Conservation (phyloP, 352 stramenopile genomes). For the Achlya hypogyna region DNA sequence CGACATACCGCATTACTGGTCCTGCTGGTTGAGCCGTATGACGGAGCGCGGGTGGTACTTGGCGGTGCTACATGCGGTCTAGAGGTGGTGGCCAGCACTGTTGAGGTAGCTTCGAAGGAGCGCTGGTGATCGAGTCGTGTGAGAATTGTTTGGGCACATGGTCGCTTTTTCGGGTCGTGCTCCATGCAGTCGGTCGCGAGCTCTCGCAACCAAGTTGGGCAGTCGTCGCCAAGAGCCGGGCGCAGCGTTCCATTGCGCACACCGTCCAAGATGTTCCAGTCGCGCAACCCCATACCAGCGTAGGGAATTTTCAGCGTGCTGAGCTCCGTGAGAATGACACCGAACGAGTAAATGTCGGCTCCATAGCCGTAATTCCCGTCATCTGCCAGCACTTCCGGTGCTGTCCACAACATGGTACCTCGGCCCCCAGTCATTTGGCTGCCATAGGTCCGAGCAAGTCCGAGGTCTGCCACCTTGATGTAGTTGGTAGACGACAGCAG, state of each 20-base stretch:
- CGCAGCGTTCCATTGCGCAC: not conserved
- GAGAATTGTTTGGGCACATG: too few relatives aligned
- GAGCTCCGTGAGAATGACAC: conserved; percentile 8
- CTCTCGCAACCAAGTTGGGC: not conserved
- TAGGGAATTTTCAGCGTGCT: not conserved
- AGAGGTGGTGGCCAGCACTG: too few relatives aligned
- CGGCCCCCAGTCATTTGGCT: conserved; percentile 25
- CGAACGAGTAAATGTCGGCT: conserved; percentile 19
- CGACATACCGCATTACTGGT: too few relatives aligned
- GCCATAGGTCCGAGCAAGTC: conserved; percentile 24
- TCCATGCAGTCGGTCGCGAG: not conserved
- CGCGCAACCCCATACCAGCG: not conserved
- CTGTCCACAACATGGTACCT: conserved; percentile 27
- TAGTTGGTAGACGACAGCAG: conserved; percentile 15
- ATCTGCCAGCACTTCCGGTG: conserved; percentile 20
- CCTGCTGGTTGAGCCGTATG: too few relatives aligned
- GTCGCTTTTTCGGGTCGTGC: not conserved
- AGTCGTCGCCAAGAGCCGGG: not conserved
- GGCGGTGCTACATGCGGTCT: too few relatives aligned
- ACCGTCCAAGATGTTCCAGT: not conserved
- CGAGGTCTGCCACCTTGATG: conserved; percentile 30
- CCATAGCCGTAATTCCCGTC: not conserved
- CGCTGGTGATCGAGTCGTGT: too few relatives aligned
- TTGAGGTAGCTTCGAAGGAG: too few relatives aligned
- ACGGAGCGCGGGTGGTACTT: too few relatives aligned